A percentile compares a stretch with the other conserved stretches of the same genome.
Conservation (phyloP, 768 basidiomycete genomes). For the Pleurotus tuoliensis region DNA sequence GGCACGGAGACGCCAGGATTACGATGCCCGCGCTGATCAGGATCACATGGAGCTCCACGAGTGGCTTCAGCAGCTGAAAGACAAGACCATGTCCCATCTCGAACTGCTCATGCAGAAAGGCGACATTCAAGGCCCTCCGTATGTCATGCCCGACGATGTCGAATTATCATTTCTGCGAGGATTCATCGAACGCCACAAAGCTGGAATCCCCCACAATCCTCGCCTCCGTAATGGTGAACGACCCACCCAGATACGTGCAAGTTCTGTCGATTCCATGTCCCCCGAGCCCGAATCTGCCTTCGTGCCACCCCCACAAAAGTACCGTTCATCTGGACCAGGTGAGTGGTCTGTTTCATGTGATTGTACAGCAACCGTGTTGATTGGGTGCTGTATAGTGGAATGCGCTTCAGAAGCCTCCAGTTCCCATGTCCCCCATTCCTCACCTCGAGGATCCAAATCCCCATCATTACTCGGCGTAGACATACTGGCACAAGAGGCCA, state of each 20-base stretch:
- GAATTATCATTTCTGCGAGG: conserved; percentile 77
- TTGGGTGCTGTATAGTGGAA: conserved; percentile 16
- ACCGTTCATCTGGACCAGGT: conserved; percentile 4
- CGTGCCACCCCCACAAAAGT: conserved; percentile 30
- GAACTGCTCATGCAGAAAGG: conserved; percentile 86
- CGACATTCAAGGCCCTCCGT: conserved; percentile 81
- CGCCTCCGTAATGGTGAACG: conserved; percentile 58
- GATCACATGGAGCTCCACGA: conserved; percentile 89
- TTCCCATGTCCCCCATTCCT: conserved; percentile 26
- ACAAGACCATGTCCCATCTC: conserved; percentile 85
- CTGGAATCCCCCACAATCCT: conserved; percentile 77
- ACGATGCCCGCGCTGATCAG: conserved; percentile 80
- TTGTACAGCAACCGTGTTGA: too few relatives aligned
- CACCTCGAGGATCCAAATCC: conserved; percentile 45
- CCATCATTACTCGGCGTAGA: conserved; percentile 49
- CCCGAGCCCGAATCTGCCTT: conserved; percentile 46
- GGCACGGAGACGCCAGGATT: conserved; percentile 77
- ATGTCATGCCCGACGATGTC: conserved; percentile 74
- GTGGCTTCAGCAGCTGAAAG: conserved; percentile 84
- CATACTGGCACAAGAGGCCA: conserved; percentile 54
- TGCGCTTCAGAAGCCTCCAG: conserved; percentile 34
- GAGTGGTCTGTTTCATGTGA: background rate
- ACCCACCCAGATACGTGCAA: conserved; percentile 36
- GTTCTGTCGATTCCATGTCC: conserved; percentile 43
- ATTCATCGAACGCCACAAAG: conserved; percentile 76